Percentiles rank a stretch among this genome's conserved stretches.
Evolutionary conservation across 75 land plant species (phyloP).

Genomic region (Pseudotsuga menziesii): DNA sequence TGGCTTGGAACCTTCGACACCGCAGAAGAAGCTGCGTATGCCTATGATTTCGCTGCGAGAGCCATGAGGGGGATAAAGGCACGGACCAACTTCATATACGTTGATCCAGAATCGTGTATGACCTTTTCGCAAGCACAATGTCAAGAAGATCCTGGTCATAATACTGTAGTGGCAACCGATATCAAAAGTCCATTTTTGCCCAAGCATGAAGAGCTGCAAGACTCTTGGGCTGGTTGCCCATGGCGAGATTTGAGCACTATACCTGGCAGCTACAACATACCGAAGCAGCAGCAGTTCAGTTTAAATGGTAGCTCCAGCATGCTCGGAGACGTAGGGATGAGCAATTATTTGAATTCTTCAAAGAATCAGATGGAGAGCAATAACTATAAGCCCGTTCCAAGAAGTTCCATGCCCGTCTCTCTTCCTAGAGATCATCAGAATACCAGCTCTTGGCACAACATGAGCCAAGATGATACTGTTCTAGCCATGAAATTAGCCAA

Average conservation of each 20-base stretch:
- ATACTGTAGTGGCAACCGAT: neutral
- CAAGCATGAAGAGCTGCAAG: neutral
- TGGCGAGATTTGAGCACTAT: neutral
- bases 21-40: constrained; percentile 58
- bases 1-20: constrained; percentile 79
- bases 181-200: neutral
- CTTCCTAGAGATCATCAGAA: constrained; percentile 7
- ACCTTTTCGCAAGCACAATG: neutral
- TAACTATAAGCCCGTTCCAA: neutral
- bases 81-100: constrained; percentile 53
- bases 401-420: neutral
- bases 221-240: neutral
- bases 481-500: neutral
- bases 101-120: constrained; percentile 10
- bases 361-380: neutral
- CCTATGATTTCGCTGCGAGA: constrained; percentile 59
- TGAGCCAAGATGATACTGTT: neutral
- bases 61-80: constrained; percentile 61
- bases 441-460: neutral
- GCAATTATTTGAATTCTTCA: neutral
- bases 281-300: neutral
- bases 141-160: neutral
- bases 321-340: neutral
- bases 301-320: neutral
- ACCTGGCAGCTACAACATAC: neutral